phyloP scores from a whole-genome alignment of 345 rosid genomes.

The Brassica nigra region DNA sequence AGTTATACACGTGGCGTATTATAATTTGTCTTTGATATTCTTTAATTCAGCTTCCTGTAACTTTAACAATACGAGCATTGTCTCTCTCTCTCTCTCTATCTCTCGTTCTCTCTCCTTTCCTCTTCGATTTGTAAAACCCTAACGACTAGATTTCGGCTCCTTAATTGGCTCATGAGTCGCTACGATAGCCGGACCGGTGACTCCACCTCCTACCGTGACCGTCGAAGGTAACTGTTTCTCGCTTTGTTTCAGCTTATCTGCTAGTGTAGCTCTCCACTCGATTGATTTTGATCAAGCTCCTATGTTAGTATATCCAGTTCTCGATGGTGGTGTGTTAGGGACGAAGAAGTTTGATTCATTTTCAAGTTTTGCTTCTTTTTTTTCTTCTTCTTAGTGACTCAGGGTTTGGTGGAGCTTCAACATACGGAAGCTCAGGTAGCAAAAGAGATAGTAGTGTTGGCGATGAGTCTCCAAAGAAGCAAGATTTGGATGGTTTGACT shows the following conservation, averaged over 20 bases:
- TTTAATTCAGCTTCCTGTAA: background rate
- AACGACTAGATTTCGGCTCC: background rate
- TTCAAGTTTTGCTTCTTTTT: conserved; percentile 23
- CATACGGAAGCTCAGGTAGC: conserved; percentile 58
- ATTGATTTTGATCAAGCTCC: background rate
- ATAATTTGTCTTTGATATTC: background rate
- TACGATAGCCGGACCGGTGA: conserved; percentile 92
- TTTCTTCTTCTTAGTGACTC: conserved; percentile 61
- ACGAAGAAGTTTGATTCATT: conserved; percentile 24
- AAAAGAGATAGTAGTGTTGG: conserved; percentile 53
- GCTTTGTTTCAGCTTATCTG: background rate
- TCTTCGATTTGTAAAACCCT: conserved; percentile 27
- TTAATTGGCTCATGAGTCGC: conserved; percentile 76
- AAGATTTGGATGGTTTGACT: conserved; percentile 90
- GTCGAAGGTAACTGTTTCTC: conserved; percentile 61
- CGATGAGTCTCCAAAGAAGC: conserved; percentile 60
- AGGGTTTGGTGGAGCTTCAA: conserved; percentile 86
- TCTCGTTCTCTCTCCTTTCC: background rate
- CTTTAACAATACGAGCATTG: background rate
- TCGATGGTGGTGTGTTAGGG: background rate
- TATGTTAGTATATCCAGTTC: background rate
- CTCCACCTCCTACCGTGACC: conserved; percentile 90
- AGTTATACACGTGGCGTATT: background rate
- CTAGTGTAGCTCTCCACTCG: background rate
- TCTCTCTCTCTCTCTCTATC: background rate